Evolutionary conservation across 2,329 filamentous ascomycete species (phyloP).

Genomic region (Paraphoma sp.): DNA sequence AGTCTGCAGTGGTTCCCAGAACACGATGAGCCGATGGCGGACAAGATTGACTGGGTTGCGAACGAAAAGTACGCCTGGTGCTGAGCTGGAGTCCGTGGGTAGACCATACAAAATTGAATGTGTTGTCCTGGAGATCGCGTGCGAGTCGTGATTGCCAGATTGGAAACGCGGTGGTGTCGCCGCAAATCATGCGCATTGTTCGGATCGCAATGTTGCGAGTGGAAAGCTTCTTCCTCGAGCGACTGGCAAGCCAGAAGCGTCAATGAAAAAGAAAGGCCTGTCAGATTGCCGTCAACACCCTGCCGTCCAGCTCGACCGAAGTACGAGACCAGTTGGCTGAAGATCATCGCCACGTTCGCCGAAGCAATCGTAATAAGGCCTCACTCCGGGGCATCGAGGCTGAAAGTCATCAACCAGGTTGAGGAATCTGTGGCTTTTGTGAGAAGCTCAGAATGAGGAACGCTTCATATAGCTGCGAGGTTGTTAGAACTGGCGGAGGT

Average conservation of each 20-base stretch:
- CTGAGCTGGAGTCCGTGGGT: constrained; percentile 44
- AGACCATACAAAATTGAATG: neutral
- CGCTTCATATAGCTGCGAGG: constrained; percentile 88
- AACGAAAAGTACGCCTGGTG: constrained; percentile 85
- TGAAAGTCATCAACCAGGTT: constrained; percentile 90
- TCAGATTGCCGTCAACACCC: constrained; percentile 87
- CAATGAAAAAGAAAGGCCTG: constrained; percentile 62
- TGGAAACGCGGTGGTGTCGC: neutral
- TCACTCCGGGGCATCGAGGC: constrained; percentile 92
- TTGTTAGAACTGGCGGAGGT: constrained; percentile 25
- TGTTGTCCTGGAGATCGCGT: neutral
- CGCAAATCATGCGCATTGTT: neutral
- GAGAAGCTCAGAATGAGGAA: constrained; percentile 85
- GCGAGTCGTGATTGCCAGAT: neutral
- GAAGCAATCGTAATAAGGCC: constrained; percentile 69
- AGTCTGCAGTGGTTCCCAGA: constrained; percentile 72
- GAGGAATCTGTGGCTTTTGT: constrained; percentile 86
- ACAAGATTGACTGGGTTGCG: constrained; percentile 71
- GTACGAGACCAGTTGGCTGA: constrained; percentile 75
- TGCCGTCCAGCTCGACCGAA: constrained; percentile 79
- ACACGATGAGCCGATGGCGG: constrained; percentile 52
- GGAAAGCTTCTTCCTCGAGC: constrained; percentile 38
- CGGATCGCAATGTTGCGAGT: too few species aligned
- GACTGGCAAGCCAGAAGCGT: constrained; percentile 38
- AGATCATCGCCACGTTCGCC: constrained; percentile 97